Evolutionary conservation across 2,329 filamentous ascomycete genomes (phyloP).

Genomic region (Curvularia sp.): DNA sequence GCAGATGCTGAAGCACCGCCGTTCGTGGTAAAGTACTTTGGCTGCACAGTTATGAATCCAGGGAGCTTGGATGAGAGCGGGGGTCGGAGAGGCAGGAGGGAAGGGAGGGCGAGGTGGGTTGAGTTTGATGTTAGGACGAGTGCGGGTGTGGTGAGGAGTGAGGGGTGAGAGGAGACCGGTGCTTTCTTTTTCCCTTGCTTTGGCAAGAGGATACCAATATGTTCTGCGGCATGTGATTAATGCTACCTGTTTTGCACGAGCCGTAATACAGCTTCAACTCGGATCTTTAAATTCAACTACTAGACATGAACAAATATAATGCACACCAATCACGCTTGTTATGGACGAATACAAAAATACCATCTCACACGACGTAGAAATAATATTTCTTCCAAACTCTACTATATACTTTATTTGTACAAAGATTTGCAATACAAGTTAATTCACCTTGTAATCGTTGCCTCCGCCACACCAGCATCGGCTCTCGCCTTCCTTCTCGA

Average conservation of each 20-base stretch:
- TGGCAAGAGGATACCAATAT: background rate
- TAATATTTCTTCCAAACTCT: background rate
- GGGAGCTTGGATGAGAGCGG: slow-evolving; percentile 68
- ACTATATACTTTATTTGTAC: background rate
- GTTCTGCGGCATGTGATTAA: background rate
- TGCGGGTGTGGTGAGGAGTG: slow-evolving; percentile 35
- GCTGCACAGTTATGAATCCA: slow-evolving; percentile 95
- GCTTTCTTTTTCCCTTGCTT: background rate
- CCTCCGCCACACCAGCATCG: slow-evolving; percentile 68
- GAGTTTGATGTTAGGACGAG: slow-evolving; percentile 69
- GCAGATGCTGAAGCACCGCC: slow-evolving; percentile 81
- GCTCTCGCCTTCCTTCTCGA: slow-evolving; percentile 81
- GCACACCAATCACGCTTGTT: too few species aligned
- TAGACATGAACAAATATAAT: too few species aligned
- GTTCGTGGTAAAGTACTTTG: slow-evolving; percentile 91
- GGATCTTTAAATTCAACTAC: too few species aligned
- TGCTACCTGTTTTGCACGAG: too few species aligned
- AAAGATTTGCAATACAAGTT: background rate
- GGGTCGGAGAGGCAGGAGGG: slow-evolving; percentile 70
- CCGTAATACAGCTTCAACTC: too few species aligned
- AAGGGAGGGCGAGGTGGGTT: slow-evolving; percentile 76
- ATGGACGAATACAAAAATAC: too few species aligned
- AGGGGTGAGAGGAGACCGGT: slow-evolving; percentile 21
- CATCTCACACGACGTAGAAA: too few species aligned
- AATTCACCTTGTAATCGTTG: slow-evolving; percentile 13